Base-by-base conservation (phyloP, 768 basidiomycete genomes). In the Rhodotorula taiwanensis region DNA sequence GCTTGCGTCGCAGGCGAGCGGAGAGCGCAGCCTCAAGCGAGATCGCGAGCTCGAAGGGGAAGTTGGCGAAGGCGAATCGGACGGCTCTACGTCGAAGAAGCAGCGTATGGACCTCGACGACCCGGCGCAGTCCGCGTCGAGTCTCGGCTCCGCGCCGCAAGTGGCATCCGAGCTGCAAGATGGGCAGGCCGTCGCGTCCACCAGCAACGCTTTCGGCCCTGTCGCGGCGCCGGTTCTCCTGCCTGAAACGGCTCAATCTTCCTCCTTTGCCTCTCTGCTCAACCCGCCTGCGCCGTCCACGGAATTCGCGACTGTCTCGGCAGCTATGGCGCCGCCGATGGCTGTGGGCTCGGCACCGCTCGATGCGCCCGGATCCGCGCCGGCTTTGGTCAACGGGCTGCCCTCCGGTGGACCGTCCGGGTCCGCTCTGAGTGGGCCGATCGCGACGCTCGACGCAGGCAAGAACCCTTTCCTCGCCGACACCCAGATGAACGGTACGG, bases 1-100 rank as follows among this genome's bases (percentile, higher is more conserved):
- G n/a, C n/a, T n/a, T n/a, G n/a, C n/a, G n/a, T n/a, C n/a, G n/a
- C n/a, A n/a, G n/a, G n/a, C n/a, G n/a, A n/a, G n/a, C n/a, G n/a
- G n/a, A 10, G 66, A 64, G 58, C 28, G 53, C n/a, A 18, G 20
- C 6, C 53, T 52, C 31, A 66, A 71, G 56, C 59, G 70, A 14
- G 47, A 52, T 16, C 39, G 62, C 28, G 55, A 39, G 10, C 65
- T 60, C 5, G 21, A 8, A 21, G 50, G 31, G 21, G 13, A 13
- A 10, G 14, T 16, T 1, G 51, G 5, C 0, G 34, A 52, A 18
- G 34, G 5, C 16, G 65, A 51, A 13, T 47, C 50, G 18, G 44
- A 25, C 4, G 45, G 67, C 36, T 57, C 45, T 9, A 54, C 52
- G 7, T 62, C 25, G 25, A 27, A 42, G 28, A 41, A 27, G 52